Evolutionary conservation across 495 filamentous ascomycete genomes (phyloP), one percentile per base, ranked within the genome.

Genomic region (Penicillium salamii): DNA sequence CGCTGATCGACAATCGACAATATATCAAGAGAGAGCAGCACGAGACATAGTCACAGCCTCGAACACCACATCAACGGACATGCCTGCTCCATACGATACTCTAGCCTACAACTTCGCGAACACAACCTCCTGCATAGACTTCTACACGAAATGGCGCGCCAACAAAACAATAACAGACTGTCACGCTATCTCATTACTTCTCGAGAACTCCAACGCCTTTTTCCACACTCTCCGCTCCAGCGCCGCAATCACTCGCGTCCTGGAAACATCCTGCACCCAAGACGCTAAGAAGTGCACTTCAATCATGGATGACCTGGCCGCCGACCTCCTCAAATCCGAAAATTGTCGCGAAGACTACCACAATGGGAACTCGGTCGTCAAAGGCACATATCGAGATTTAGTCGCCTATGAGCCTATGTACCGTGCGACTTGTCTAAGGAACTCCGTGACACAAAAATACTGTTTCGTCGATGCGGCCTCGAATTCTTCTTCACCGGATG

Each of bases 381-480:
- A 81, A 33, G 73, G 85, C 46, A 87, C 90, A 13, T 92, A 91
- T 60, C 68, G 77, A 41, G 85, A 85, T 29, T 74, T 96, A 50
- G 66, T 85, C 38, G 77, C 85, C 32, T 96, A 93, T 61, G 72
- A 83, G 26, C 78, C 86, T 15, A 63, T 96, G 24, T 95, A 90
- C 66, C 75, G 74, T n/a, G 88, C 89, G 0, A 82, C 81, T 5
- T 98, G 93, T 63, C 71, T 91, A 26, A 83, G 88, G 55, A 66
- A 67, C 45, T 55, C 66, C 2, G 39, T 58, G 34, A 72, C 68
- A 1, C 28, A 58, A 5, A 49, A 74, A 41, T 80, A 76, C 49
- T 80, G 85, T 69, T 97, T 90, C 62, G 89, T 89, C 49, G 86
- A 90, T 57, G 90, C 91, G 19, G 81, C 90, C 49, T 90, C 85